Evolutionary conservation across 495 filamentous ascomycete genomes (phyloP).

Genomic region (Aspergillus sclerotioniger): DNA sequence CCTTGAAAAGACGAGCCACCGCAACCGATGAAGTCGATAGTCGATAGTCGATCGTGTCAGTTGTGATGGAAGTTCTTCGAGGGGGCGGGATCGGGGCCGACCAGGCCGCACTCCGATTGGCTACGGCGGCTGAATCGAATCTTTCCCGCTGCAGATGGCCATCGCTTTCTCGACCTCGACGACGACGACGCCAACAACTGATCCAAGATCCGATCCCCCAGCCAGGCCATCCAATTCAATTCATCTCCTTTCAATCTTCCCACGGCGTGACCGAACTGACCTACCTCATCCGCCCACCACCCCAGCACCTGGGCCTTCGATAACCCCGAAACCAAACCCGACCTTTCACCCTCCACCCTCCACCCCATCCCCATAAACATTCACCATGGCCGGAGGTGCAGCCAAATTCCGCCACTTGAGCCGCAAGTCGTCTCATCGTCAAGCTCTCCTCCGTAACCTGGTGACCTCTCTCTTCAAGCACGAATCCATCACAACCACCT

Average conservation of each 20-base stretch:
- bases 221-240: not conserved
- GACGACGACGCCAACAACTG: no score
- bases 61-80: constrained; percentile 1
- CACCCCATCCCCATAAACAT: constrained; percentile 3
- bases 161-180: constrained; percentile 5
- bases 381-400: constrained; percentile 76
- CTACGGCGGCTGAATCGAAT: constrained; percentile 32
- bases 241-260: not conserved
- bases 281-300: no score
- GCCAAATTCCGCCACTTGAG: constrained; percentile 83
- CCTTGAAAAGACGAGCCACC: no score
- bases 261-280: not conserved
- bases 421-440: constrained; percentile 79
- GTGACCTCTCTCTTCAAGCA: constrained; percentile 92
- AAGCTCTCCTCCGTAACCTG: constrained; percentile 92
- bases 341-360: not conserved
- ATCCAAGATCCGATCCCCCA: no score
- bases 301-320: no score
- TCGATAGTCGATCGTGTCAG: not conserved
- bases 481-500: constrained; percentile 92
- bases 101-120: constrained; percentile 45
- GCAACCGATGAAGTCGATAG: no score
- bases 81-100: constrained; percentile 25
- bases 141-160: constrained; percentile 23
- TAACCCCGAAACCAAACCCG: not conserved